These are phyloP conservation scores for Penicillium aurantiogriseum DNA, from an alignment of 2,329 filamentous ascomycete species.

Conservation along the genomic window DNA sequence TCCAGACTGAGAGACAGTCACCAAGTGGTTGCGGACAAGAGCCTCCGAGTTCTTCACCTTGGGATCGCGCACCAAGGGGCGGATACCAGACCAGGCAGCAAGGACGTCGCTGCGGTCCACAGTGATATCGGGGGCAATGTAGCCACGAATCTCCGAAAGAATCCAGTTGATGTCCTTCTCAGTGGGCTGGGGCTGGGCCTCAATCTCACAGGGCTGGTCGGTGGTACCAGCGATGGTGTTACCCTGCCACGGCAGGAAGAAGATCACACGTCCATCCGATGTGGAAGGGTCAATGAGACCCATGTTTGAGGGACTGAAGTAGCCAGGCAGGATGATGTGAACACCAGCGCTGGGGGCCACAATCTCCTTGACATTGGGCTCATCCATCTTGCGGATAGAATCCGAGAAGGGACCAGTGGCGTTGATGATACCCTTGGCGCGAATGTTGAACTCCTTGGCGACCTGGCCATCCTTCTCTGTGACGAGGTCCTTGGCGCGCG, in stretches of 20 bases:
- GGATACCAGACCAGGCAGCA: constrained; percentile 84
- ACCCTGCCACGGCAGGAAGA: constrained; percentile 91
- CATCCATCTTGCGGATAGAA: constrained; percentile 81
- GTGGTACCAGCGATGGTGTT: constrained; percentile 90
- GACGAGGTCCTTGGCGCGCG: constrained; percentile 69
- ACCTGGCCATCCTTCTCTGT: constrained; percentile 63
- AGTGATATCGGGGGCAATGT: constrained; percentile 79
- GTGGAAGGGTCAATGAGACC: constrained; percentile 82
- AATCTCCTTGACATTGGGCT: constrained; percentile 68
- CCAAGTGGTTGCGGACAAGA: constrained; percentile 80
- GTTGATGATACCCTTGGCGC: constrained; percentile 80
- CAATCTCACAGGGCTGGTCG: constrained; percentile 72
- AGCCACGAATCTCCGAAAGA: constrained; percentile 75
- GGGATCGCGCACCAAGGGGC: constrained; percentile 81
- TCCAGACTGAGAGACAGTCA: constrained; percentile 75
- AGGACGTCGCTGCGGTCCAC: constrained; percentile 84
- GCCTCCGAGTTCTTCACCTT: constrained; percentile 83
- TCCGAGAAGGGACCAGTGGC: constrained; percentile 87
- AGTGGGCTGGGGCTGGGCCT: constrained; percentile 70
- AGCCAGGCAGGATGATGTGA: constrained; percentile 82
- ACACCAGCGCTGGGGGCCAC: constrained; percentile 83
- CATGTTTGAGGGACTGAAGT: constrained; percentile 83
- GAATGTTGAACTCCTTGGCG: constrained; percentile 65
- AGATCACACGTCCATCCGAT: constrained; percentile 85
- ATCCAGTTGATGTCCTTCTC: constrained; percentile 90